These are phyloP conservation scores for Kuraishia floccosa DNA, from an alignment of 805 yeast species.

Conservation along the genomic window DNA sequence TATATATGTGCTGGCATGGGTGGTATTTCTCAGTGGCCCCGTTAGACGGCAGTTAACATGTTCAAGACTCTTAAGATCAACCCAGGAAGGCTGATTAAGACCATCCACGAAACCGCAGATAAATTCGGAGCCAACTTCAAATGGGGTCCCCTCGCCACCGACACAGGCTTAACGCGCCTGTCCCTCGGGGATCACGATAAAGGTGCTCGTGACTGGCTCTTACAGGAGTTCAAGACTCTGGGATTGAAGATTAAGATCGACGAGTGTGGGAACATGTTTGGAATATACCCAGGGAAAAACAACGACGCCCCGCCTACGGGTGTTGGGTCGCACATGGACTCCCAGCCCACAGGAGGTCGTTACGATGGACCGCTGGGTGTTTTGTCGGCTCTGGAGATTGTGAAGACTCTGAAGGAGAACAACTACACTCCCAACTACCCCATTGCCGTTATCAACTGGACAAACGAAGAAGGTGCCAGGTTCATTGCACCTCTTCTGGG, in stretches of 20 bases:
- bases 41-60: not conserved
- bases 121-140: constrained; percentile 49
- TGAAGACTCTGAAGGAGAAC: constrained; percentile 53
- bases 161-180: constrained; percentile 59
- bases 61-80: constrained; percentile 10
- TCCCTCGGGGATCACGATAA: constrained; percentile 55
- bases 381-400: constrained; percentile 51
- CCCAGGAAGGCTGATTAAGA: constrained; percentile 36
- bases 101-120: constrained; percentile 50
- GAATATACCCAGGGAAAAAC: constrained; percentile 45
- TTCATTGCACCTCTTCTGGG: constrained; percentile 62
- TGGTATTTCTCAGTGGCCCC: not conserved
- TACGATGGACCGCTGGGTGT: constrained; percentile 69
- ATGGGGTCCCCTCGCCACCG: constrained; percentile 45
- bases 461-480: constrained; percentile 71
- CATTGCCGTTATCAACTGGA: constrained; percentile 56
- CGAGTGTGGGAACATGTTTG: constrained; percentile 59
- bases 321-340: constrained; percentile 65
- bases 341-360: constrained; percentile 72
- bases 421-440: constrained; percentile 49
- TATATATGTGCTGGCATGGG: not conserved
- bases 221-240: constrained; percentile 32
- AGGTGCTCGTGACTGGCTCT: constrained; percentile 55
- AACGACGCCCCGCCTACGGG: constrained; percentile 41
- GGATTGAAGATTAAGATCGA: constrained; percentile 54